A percentile compares a stretch with the other conserved stretches of the same genome.
Evolutionary conservation across 345 rosid genomes (phyloP).

Genomic region (Eucalyptus coolabah): DNA sequence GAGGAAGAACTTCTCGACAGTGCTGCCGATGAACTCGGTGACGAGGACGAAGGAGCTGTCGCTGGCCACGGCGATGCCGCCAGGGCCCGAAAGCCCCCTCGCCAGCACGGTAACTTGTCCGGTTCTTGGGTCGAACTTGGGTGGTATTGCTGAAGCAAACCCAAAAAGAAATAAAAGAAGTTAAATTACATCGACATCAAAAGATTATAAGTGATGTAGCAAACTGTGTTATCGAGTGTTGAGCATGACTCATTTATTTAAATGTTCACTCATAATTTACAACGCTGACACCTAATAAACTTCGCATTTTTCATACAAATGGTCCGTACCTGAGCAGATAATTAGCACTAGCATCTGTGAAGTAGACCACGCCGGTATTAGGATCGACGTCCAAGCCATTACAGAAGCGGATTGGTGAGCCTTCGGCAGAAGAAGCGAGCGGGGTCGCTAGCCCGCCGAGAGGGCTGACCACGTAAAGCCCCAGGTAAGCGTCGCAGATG

Average conservation of each 20-base stretch:
- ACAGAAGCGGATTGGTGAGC: not conserved
- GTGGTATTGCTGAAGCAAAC: not conserved
- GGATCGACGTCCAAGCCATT: not conserved
- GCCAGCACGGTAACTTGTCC: not conserved
- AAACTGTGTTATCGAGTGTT: not conserved
- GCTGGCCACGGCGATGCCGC: not conserved
- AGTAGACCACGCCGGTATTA: not conserved
- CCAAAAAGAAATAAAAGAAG: no score
- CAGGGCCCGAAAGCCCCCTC: not conserved
- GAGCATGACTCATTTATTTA: not conserved
- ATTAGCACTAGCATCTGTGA: not conserved
- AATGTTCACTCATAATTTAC: no score
- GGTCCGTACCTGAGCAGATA: not conserved
- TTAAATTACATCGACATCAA: no score
- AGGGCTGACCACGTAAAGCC: not conserved
- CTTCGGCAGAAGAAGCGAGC: not conserved
- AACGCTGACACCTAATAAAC: not conserved
- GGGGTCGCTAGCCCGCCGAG: not conserved
- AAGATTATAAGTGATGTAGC: not conserved
- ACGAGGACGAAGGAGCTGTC: not conserved
- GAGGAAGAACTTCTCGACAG: not conserved
- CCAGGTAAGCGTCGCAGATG: not conserved
- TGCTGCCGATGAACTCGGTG: not conserved
- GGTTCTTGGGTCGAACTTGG: not conserved
- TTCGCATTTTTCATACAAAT: not conserved